Evolutionary conservation across 2,329 filamentous ascomycete species (phyloP), one percentile per base, ranked within the genome.

Genomic region (Xylariaceae sp.): DNA sequence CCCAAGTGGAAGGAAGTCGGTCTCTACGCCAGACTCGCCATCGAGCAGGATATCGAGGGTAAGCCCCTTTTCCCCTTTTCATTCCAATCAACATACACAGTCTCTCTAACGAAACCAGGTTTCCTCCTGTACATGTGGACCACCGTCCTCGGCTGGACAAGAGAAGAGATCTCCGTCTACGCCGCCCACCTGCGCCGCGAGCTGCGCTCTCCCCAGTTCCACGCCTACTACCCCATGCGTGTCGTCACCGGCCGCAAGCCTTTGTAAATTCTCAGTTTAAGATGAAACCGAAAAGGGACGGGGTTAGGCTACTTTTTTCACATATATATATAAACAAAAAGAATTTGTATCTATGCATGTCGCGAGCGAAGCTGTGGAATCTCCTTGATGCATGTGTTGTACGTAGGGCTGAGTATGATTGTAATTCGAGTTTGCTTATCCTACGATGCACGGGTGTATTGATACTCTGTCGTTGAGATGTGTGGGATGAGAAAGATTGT

Each of bases 1-100:
- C 62, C 68, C 0, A 67, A 67, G 9, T 64, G 67, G 6, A 73
- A 73, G 56, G 71, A 76, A 60, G 71, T 77, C 11, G 76, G 77
- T 0, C 64, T 70, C 45, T 75, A 70, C 53, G 67, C 67, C 2
- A 66, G 70, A 37, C 44, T 70, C 13, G 69, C 71, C 3, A 64
- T 73, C 2, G 69, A 72, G 23, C 69, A 72, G 42, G 73, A 72
- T 11, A 64, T 72, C 17, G 71, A 74, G 58, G 73, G 73, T 71
- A 61, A 3, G 60, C 2, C 45, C n/a, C 2, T 49, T 2, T 44
- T 49, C 17, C 17, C 17, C 17, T 17, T 17, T 17, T 17, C 17
- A 17, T 17, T 17, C 17, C 17, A 17, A 17, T 17, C 17, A 17
- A 17, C 17, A 17, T 17, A 17, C 17, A 17, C 17, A 17, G 17